phyloP scores from a whole-genome alignment of 257 asterid species.

The Solanum appendiculatum region DNA sequence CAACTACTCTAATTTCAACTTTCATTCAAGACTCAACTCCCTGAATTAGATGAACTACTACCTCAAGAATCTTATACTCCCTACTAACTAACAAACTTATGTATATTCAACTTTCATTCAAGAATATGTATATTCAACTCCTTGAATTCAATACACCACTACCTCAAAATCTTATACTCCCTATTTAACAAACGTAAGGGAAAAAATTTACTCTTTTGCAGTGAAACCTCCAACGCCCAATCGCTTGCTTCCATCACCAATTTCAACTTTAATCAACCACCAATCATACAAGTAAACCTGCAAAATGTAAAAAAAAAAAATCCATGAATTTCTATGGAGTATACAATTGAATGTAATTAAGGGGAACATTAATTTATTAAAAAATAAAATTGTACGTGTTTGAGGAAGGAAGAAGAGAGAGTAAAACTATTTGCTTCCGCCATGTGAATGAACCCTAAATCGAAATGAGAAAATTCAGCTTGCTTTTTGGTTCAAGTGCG shows the following conservation, averaged over 20 bases:
- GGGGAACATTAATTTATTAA: neutral
- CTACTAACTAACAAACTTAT: neutral
- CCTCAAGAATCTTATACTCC: neutral
- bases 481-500: neutral
- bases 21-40: neutral
- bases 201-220: neutral
- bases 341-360: neutral
- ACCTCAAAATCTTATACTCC: neutral
- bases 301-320: neutral
- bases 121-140: neutral
- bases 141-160: neutral
- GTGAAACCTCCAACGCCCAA: constrained; percentile 45
- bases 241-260: constrained; percentile 21
- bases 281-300: constrained; percentile 31
- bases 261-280: constrained; percentile 49
- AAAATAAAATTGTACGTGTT: neutral
- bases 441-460: neutral
- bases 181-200: neutral
- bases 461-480: neutral
- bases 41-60: neutral
- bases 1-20: neutral
- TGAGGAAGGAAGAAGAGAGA: neutral
- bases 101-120: neutral
- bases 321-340: neutral
- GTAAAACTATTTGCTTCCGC: neutral